phyloP scores from a whole-genome alignment of 306 rosid species.

The Vigna radiata region DNA sequence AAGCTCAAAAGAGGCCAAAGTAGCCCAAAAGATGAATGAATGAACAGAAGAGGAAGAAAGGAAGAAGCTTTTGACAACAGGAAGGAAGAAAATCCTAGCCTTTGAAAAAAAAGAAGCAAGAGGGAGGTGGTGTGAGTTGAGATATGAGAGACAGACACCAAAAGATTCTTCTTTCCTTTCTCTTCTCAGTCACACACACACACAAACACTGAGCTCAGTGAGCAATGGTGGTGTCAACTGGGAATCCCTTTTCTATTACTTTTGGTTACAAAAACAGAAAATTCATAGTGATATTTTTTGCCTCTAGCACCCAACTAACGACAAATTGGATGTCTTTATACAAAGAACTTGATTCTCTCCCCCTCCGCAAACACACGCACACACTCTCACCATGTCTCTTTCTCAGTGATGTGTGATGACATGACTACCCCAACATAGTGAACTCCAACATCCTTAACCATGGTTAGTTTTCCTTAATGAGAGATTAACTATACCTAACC shows the following conservation, averaged over 20 bases:
- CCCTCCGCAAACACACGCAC: conserved; percentile 31
- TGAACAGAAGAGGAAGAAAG: conserved; percentile 41
- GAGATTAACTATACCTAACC: conserved; percentile 9
- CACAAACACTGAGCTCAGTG: conserved; percentile 19
- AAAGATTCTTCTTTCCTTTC: conserved; percentile 42
- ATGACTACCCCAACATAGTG: conserved; percentile 44
- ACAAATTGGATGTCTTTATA: conserved; percentile 53
- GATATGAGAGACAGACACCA: conserved; percentile 33
- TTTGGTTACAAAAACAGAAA: conserved; percentile 42
- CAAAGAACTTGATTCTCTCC: conserved; percentile 64
- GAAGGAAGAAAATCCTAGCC: conserved; percentile 44
- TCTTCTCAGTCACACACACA: conserved; percentile 3
- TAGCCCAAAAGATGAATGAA: conserved; percentile 44
- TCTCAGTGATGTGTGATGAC: conserved; percentile 46
- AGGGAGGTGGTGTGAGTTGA: conserved; percentile 33
- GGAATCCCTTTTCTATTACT: conserved; percentile 39
- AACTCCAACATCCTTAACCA: conserved; percentile 46
- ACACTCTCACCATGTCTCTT: conserved; percentile 1
- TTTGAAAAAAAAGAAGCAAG: conserved; percentile 33
- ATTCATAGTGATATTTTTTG: conserved; percentile 35
- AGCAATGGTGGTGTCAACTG: conserved; percentile 44
- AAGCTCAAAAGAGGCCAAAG: conserved; percentile 36
- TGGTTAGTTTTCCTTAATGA: conserved; percentile 38
- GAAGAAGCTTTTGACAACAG: conserved; percentile 39
- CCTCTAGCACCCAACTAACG: conserved; percentile 37